Conservation (phyloP, 371 early-diverging fungal genomes). For the Mucor plumbeus region DNA sequence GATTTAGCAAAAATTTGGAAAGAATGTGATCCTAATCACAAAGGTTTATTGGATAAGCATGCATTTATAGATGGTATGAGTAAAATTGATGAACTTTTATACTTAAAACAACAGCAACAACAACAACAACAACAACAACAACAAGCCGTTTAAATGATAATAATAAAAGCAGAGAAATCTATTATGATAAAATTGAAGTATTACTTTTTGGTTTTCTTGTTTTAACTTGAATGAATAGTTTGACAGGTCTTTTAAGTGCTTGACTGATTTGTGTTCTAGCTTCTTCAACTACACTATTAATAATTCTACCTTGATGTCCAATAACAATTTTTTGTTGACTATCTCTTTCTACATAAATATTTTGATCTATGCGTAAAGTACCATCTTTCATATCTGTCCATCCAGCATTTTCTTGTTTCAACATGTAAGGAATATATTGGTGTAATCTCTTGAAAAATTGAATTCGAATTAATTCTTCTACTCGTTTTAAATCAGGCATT, state of each 20-base stretch:
- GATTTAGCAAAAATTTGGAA: constrained; percentile 47
- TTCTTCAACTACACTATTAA: constrained; percentile 51
- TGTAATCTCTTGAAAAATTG: constrained; percentile 66
- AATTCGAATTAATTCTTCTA: constrained; percentile 77
- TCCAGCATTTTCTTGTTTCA: constrained; percentile 69
- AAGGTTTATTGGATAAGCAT: constrained; percentile 47
- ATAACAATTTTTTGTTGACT: constrained; percentile 64
- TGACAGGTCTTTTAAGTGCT: constrained; percentile 52
- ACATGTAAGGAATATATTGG: constrained; percentile 70
- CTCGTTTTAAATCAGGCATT: constrained; percentile 67
- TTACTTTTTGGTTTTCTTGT: constrained; percentile 28
- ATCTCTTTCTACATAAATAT: constrained; percentile 53
- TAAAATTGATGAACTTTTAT: constrained; percentile 43
- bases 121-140: constrained; percentile 7
- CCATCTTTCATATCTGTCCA: constrained; percentile 66
- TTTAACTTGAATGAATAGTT: constrained; percentile 63
- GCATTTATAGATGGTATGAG: constrained; percentile 54
- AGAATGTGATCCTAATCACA: constrained; percentile 45
- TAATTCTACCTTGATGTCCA: constrained; percentile 54
- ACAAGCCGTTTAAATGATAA: background rate
- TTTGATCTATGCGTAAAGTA: constrained; percentile 60
- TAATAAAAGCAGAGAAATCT: background rate
- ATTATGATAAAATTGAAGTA: background rate
- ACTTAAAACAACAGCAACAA: constrained; percentile 18
- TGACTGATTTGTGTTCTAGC: constrained; percentile 48